Evolutionary conservation across 2,329 filamentous ascomycete genomes (phyloP), one percentile per base, ranked within the genome.

Genomic region (Hirsutella thompsonii): DNA sequence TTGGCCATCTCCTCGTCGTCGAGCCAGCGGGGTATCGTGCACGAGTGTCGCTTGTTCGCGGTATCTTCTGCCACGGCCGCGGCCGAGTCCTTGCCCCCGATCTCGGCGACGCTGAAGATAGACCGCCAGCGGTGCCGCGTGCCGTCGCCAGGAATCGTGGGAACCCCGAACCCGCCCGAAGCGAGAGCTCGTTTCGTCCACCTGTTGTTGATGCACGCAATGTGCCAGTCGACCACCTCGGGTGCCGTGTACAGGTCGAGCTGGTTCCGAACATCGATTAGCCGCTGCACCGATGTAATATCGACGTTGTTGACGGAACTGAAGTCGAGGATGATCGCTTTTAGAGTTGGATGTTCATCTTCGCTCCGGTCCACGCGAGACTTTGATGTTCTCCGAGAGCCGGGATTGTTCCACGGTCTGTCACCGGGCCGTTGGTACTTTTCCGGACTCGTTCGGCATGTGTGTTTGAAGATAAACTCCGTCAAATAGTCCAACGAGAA

Each of bases 211-310:
- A 96, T 83, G 61, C 80, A 83, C n/a, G 89, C 86, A 47, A 96
- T 81, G 61, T 96, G 92, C 89, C 90, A 96, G 58, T 95, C 87
- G 4, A 96, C 89, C 2, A 72, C 69, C 18, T 88, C 79, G 0
- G 90, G 90, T 0, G 81, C 61, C 1, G 87, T 76, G 56, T 94
- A 94, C 18, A 79, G 72, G 58, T 95, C 90, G 20, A 96, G 78
- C 57, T 95, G 89, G 59, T 94, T 94, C 53, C 90, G 85, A 1
- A 95, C 83, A 53, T 96, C 92, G 53, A 96, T 93, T 32, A 96
- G 70, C 51, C 87, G 81, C 62, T 96, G 92, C 2, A 95, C 76
- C 0, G 87, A 93, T 0, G 92, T 95, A 44, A 94, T 79, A 54
- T 96, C 92, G 44, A 95, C 81, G 49, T 94, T 87, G 63, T 95